phyloP scores from a whole-genome alignment of 495 filamentous ascomycete genomes.

The Aspergillus bertholletiae region DNA sequence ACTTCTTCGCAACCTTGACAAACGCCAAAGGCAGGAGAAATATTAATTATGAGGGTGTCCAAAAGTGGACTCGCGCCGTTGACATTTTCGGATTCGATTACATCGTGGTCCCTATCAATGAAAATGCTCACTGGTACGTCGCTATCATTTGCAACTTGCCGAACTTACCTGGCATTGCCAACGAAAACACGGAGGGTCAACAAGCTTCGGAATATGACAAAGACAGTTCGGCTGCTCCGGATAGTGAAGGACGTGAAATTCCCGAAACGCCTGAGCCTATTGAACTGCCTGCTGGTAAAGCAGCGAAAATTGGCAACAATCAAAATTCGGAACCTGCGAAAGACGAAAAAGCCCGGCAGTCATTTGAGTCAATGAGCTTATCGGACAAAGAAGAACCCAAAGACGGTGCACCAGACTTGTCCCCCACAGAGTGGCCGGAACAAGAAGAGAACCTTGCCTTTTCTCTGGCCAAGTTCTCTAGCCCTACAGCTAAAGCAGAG shows the following conservation, averaged over 20 bases:
- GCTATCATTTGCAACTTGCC: conserved; percentile 91
- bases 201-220: conserved; percentile 3
- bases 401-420: background rate
- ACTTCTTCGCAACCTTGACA: conserved; percentile 78
- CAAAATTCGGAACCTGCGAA: conserved; percentile 8
- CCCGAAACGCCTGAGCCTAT: conserved; percentile 34
- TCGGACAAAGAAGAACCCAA: conserved; percentile 9
- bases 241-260: conserved; percentile 28
- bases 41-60: conserved; percentile 77
- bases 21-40: conserved; percentile 51
- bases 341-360: conserved; percentile 20
- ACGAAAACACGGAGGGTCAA: conserved; percentile 14
- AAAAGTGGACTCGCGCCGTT: conserved; percentile 84
- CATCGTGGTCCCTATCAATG: conserved; percentile 88
- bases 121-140: conserved; percentile 86
- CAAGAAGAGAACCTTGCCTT: conserved; percentile 20
- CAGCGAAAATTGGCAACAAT: background rate
- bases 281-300: background rate
- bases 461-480: conserved; percentile 11
- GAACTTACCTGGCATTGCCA: conserved; percentile 38
- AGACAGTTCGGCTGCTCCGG: conserved; percentile 11
- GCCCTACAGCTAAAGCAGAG: background rate
- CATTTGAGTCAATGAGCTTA: conserved; percentile 25
- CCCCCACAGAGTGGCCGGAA: conserved; percentile 25
- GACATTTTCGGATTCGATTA: conserved; percentile 86